Base-by-base conservation (phyloP, 2,329 filamentous ascomycete species). In the Fusarium sp. region DNA sequence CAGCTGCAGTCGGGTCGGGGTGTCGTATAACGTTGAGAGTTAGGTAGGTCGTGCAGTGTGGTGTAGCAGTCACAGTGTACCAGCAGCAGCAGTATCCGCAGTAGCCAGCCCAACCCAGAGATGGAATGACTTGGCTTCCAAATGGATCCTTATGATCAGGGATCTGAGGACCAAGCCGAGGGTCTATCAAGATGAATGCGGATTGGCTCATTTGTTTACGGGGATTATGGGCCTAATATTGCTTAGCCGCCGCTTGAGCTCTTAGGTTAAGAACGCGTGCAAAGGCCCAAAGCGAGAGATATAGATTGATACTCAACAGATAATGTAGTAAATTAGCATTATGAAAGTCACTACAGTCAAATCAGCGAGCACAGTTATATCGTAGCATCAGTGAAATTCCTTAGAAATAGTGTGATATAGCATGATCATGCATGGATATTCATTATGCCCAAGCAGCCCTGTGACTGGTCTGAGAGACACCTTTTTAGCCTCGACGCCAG, bases 161-260 rank as follows among this genome's bases (percentile, higher is more conserved):
- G 69, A 68, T 58, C 33, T 51, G 59, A 37, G 48, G 71, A 41
- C 42, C 63, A 63, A 69, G 56, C 62, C 63, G 54, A 67, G 69
- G 57, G 63, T 65, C 63, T 60, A 31, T 44, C 65, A 70, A 51
- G 60, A 66, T 60, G 66, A 59, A 73, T 62, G 70, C 69, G 69
- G 70, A 72, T 72, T 72, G 70, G 70, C 54, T 60, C 51, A 41
- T 54, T 62, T 56, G 65, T 42, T 66, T 66, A 72, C 54, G 70
- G 70, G 70, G 70, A 66, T 49, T 56, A 61, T 66, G 56, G 69
- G 33, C 46, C 69, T 46, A 66, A 69, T 72, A 66, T 72, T 73
- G 70, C 65, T 65, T 73, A 72, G 70, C 70, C 70, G 70, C 70
- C 65, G 39, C 54, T 35, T 35, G 54, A 44, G 69, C 60, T 61